A percentile compares a stretch with the other conserved stretches of the same genome.
These are phyloP conservation scores for Hansenula lynferdii DNA, from an alignment of 1,139 yeast genomes.

Conservation along the genomic window DNA sequence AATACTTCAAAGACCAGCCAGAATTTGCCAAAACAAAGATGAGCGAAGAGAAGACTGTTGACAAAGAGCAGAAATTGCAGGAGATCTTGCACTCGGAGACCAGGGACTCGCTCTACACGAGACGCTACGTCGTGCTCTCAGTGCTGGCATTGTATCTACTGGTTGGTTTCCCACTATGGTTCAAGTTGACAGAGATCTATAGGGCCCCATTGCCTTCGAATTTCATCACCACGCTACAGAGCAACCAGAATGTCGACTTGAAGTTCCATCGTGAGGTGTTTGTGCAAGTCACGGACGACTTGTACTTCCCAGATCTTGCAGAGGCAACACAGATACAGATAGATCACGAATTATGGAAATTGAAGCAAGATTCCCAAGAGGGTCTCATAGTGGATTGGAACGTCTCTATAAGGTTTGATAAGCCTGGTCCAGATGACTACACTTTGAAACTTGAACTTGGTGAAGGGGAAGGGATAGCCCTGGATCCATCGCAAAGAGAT, in stretches of 20 bases:
- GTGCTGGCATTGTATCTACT: slow-evolving; percentile 35
- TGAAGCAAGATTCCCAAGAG: slow-evolving; percentile 18
- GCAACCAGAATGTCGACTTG: slow-evolving; percentile 32
- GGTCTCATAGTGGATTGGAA: slow-evolving; percentile 25
- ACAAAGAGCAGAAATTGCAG: slow-evolving; percentile 2
- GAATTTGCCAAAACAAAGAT: too few relatives aligned
- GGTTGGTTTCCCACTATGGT: slow-evolving; percentile 77
- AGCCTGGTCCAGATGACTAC: slow-evolving; percentile 21
- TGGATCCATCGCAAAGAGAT: slow-evolving; percentile 28
- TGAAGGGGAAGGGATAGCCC: slow-evolving; percentile 26
- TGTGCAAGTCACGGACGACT: slow-evolving; percentile 30
- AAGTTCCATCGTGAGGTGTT: slow-evolving; percentile 53
- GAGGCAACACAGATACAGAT: slow-evolving; percentile 39
- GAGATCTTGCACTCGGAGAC: slow-evolving; percentile 16
- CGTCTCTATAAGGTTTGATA: slow-evolving; percentile 19
- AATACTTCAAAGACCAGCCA: too few relatives aligned
- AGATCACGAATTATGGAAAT: slow-evolving; percentile 23
- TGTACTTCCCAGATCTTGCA: slow-evolving; percentile 39
- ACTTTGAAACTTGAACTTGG: slow-evolving; percentile 26
- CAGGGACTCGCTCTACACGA: slow-evolving; percentile 12
- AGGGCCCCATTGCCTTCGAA: slow-evolving; percentile 68
- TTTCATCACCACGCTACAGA: slow-evolving; percentile 40
- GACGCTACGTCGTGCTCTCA: slow-evolving; percentile 21
- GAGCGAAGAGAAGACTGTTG: not conserved
- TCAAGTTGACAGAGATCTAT: slow-evolving; percentile 62